Percentiles rank a stretch among this genome's conserved stretches.
These are phyloP conservation scores for Selaginella tamariscina DNA, from an alignment of 75 land plant species.

Conservation along the genomic window DNA sequence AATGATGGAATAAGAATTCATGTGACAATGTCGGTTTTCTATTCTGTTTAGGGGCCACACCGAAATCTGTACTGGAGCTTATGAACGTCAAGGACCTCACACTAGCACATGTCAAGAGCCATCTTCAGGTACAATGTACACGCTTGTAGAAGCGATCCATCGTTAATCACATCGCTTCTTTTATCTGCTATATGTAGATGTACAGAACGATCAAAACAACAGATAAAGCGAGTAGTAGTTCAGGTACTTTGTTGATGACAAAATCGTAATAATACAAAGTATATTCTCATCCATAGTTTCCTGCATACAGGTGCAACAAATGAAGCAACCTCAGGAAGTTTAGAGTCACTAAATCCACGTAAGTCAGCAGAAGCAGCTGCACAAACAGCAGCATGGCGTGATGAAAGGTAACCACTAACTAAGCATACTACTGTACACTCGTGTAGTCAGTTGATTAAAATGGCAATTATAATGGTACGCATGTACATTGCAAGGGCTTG, in stretches of 20 bases:
- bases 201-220: slow-evolving; percentile 1
- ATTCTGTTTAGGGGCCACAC: slow-evolving; percentile 53
- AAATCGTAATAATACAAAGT: background rate
- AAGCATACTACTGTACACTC: no score
- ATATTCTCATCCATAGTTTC: no score
- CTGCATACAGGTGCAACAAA: background rate
- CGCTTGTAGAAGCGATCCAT: no score
- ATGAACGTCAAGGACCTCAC: slow-evolving; percentile 83
- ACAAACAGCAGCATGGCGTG: background rate
- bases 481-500: no score
- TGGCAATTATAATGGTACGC: no score
- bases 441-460: no score
- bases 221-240: background rate
- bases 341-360: background rate
- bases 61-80: slow-evolving; percentile 75
- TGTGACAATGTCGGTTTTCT: background rate
- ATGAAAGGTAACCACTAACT: slow-evolving; percentile 2
- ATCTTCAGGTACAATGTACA: slow-evolving; percentile 55
- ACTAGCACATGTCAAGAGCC: slow-evolving; percentile 71
- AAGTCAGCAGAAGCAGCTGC: background rate
- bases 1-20: no score
- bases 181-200: background rate
- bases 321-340: background rate
- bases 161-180: background rate
- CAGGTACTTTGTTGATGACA: slow-evolving; percentile 3